These are phyloP conservation scores for Lactuca saligna DNA, from an alignment of 129 eudicot species.

Conservation along the genomic window DNA sequence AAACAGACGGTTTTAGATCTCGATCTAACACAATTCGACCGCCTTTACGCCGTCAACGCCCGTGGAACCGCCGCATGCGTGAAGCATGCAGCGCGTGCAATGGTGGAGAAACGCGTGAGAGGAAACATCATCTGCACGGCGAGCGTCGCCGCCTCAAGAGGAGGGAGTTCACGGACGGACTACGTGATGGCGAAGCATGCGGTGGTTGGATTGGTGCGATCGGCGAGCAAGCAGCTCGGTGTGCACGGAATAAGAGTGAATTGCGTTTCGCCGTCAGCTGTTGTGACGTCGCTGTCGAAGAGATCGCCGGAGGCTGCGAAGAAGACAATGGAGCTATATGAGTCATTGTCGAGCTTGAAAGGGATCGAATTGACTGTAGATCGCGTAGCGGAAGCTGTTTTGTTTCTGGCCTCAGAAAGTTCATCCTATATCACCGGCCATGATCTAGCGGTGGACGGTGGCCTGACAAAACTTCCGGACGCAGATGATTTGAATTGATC, in stretches of 20 bases:
- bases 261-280: slow-evolving; percentile 38
- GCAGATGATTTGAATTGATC: slow-evolving; percentile 16
- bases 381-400: slow-evolving; percentile 28
- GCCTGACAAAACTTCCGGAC: slow-evolving; percentile 34
- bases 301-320: slow-evolving; percentile 14
- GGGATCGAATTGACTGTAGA: slow-evolving; percentile 19
- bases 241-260: slow-evolving; percentile 39
- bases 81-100: slow-evolving; percentile 34
- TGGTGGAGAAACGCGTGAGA: slow-evolving; percentile 27
- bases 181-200: slow-evolving; percentile 40
- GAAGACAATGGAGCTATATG: slow-evolving; percentile 26
- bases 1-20: slow-evolving; percentile 25
- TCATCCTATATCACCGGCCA: slow-evolving; percentile 28
- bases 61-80: slow-evolving; percentile 36
- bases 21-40: slow-evolving; percentile 30
- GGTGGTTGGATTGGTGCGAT: slow-evolving; percentile 32
- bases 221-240: slow-evolving; percentile 41
- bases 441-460: slow-evolving; percentile 39
- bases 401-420: slow-evolving; percentile 32
- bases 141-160: slow-evolving; percentile 26
- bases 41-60: slow-evolving; percentile 10
- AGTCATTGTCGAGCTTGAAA: slow-evolving; percentile 22
- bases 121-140: slow-evolving; percentile 36
- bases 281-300: slow-evolving; percentile 21
- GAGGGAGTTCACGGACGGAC: slow-evolving; percentile 25